Percentiles rank a stretch among this genome's conserved stretches.
These are phyloP conservation scores for Coprinopsis cinerea DNA, from an alignment of 768 basidiomycete species.

Conservation along the genomic window DNA sequence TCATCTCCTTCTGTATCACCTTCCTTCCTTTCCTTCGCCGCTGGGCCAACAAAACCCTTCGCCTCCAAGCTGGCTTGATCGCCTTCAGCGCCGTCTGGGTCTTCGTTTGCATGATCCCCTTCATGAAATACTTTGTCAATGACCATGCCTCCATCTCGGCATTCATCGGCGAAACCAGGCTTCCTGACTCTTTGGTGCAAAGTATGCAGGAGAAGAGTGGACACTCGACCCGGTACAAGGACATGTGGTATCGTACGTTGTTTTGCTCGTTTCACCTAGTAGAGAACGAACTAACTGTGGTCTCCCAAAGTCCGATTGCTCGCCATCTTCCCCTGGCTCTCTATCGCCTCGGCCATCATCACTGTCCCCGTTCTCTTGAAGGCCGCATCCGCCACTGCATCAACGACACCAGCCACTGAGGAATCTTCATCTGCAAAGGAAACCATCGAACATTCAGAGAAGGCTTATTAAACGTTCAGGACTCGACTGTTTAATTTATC, in stretches of 20 bases:
- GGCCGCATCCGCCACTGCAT: conserved; percentile 6
- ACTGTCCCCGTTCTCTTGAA: conserved; percentile 19
- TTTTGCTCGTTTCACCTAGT: conserved; percentile 12
- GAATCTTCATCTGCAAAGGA: not conserved
- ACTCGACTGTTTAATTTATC: too few relatives aligned
- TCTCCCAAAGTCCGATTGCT: conserved; percentile 37
- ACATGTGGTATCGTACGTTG: conserved; percentile 46
- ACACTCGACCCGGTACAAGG: conserved; percentile 35
- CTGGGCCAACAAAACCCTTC: conserved; percentile 9
- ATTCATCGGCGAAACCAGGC: conserved; percentile 26
- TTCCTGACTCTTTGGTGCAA: conserved; percentile 34
- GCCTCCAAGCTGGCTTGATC: conserved; percentile 24
- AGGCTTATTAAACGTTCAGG: not conserved
- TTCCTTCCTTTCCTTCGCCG: not conserved
- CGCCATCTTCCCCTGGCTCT: conserved; percentile 47
- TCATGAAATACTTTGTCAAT: conserved; percentile 40
- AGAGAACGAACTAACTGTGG: not conserved
- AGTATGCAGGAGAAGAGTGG: conserved; percentile 30
- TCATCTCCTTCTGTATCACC: conserved; percentile 6
- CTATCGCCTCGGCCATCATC: conserved; percentile 20
- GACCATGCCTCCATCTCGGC: conserved; percentile 40
- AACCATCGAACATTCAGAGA: not conserved
- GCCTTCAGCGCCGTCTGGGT: conserved; percentile 41
- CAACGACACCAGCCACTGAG: not conserved
- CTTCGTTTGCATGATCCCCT: conserved; percentile 43